A percentile compares a stretch with the other conserved stretches of the same genome.
phyloP scores from a whole-genome alignment of 2,329 filamentous ascomycete genomes.

The Diplodia corticola region DNA sequence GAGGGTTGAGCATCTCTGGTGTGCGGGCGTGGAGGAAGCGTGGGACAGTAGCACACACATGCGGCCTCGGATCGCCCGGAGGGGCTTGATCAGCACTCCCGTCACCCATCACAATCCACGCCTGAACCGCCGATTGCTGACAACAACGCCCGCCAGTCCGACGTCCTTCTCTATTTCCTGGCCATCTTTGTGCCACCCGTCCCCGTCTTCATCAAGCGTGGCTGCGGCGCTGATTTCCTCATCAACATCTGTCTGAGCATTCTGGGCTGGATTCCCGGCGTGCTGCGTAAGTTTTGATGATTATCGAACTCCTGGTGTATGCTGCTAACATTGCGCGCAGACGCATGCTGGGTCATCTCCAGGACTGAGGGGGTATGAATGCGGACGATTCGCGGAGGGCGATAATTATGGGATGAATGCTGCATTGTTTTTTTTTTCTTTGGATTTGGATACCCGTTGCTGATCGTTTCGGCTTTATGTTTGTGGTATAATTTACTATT shows the following conservation, averaged over 20 bases:
- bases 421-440: background rate
- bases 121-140: background rate
- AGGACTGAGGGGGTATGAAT: conserved; percentile 15
- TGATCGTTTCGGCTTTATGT: background rate
- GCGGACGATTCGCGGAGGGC: background rate
- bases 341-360: conserved; percentile 33
- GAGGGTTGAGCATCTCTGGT: background rate
- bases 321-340: background rate
- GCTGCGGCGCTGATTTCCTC: conserved; percentile 42
- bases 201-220: conserved; percentile 43
- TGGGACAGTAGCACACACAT: background rate
- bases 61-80: background rate
- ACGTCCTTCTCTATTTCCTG: conserved; percentile 36
- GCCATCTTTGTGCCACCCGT: conserved; percentile 41
- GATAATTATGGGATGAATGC: background rate
- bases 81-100: background rate
- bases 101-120: background rate
- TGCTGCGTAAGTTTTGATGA: conserved; percentile 25
- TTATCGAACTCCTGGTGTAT: background rate
- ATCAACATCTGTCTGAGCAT: conserved; percentile 44
- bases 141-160: conserved; percentile 24
- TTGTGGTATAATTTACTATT: background rate
- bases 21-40: too few species aligned
- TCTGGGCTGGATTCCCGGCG: conserved; percentile 38
- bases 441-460: background rate